Percentiles rank a stretch among this genome's conserved stretches.
These are phyloP conservation scores for Paracamarosporium sp. DNA, from an alignment of 2,329 filamentous ascomycete genomes.

Conservation along the genomic window DNA sequence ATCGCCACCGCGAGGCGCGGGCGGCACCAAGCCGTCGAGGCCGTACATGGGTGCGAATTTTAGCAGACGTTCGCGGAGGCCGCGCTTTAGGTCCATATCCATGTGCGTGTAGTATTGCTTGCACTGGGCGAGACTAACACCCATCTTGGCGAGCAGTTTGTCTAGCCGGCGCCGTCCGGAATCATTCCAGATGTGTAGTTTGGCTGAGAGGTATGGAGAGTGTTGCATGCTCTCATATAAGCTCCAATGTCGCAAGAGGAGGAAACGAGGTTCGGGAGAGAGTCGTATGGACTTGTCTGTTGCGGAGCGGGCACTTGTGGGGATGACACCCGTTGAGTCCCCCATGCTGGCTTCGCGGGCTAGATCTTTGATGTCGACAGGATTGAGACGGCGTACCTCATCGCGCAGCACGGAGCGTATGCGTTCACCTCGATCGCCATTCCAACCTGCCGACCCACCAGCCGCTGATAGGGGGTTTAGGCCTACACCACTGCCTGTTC, in stretches of 20 bases:
- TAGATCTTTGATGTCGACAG: conserved; percentile 67
- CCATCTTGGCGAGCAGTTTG: conserved; percentile 97
- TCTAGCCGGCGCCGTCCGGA: conserved; percentile 85
- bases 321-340: conserved; percentile 81
- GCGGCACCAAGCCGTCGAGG: conserved; percentile 89
- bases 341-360: conserved; percentile 67
- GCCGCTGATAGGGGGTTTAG: conserved; percentile 62
- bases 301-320: conserved; percentile 84
- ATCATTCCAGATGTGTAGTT: conserved; percentile 94
- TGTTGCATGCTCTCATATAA: conserved; percentile 99
- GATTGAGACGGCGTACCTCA: conserved; percentile 92
- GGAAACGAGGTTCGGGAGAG: conserved; percentile 90
- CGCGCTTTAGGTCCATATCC: conserved; percentile 95
- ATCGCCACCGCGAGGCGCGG: conserved; percentile 65
- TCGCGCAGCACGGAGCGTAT: conserved; percentile 88
- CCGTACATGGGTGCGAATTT: conserved; percentile 95
- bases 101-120: conserved; percentile 97
- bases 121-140: conserved; percentile 90
- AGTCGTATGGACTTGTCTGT: conserved; percentile 91
- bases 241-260: conserved; percentile 95
- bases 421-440: conserved; percentile 79
- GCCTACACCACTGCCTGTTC: conserved; percentile 81
- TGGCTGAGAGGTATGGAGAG: conserved; percentile 90
- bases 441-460: conserved; percentile 72
- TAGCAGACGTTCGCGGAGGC: conserved; percentile 81